phyloP scores from a whole-genome alignment of 148 eudicot genomes.

The Gaultheria prostrata region DNA sequence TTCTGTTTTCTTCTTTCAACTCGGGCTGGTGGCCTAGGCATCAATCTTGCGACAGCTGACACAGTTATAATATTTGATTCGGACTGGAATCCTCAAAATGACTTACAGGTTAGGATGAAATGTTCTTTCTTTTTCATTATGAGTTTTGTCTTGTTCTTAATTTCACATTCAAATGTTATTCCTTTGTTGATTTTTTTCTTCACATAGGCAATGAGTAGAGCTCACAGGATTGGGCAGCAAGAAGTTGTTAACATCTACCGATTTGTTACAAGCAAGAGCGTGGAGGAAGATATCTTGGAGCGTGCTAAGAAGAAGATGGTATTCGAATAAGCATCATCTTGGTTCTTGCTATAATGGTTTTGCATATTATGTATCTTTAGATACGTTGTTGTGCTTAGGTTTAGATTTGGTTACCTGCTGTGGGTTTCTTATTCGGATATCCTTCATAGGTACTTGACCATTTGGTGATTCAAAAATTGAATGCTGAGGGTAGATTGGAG shows the following conservation, averaged over 20 bases:
- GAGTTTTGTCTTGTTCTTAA: background rate
- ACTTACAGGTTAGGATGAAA: conserved; percentile 65
- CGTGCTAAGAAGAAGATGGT: conserved; percentile 99
- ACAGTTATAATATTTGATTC: conserved; percentile 99
- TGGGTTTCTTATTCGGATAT: conserved; percentile 3
- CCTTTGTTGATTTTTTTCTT: background rate
- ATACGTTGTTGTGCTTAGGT: background rate
- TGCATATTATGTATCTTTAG: conserved; percentile 9
- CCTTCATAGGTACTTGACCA: conserved; percentile 86
- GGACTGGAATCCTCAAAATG: conserved; percentile 99
- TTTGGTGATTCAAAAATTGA: conserved; percentile 94
- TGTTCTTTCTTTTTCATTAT: background rate
- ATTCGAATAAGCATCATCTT: conserved; percentile 14
- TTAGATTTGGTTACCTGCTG: background rate
- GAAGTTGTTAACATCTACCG: conserved; percentile 99
- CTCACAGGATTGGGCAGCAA: conserved; percentile 99
- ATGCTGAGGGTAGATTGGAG: conserved; percentile 97
- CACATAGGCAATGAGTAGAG: conserved; percentile 95
- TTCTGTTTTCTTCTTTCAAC: conserved; percentile 99
- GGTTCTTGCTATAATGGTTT: conserved; percentile 2
- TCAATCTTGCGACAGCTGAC: conserved; percentile 98
- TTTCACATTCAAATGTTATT: background rate
- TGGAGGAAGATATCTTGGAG: conserved; percentile 98
- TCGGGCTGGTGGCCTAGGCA: conserved; percentile 99
- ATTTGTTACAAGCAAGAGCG: conserved; percentile 97